phyloP scores from a whole-genome alignment of 1,284 basidiomycete species.

The Sporisorium scitamineum region DNA sequence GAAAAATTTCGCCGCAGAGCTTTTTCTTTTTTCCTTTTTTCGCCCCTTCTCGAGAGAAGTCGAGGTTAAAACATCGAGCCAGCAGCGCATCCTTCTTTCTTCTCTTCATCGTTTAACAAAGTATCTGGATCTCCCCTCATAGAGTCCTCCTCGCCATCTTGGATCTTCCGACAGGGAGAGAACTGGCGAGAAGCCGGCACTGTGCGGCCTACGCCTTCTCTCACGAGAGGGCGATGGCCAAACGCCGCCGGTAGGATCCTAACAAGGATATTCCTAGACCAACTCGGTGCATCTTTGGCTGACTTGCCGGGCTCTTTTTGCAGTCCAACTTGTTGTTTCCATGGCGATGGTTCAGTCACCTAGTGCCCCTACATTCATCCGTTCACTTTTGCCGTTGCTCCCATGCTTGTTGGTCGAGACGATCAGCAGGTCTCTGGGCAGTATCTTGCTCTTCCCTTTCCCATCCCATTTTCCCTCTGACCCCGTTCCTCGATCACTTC shows the following conservation, averaged over 20 bases:
- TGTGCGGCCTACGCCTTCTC: constrained; percentile 28
- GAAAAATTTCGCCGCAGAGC: too few species aligned
- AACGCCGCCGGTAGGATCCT: constrained; percentile 38
- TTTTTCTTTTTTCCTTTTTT: constrained; percentile 4
- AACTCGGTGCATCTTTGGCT: constrained; percentile 57
- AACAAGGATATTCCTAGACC: constrained; percentile 54
- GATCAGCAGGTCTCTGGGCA: not conserved
- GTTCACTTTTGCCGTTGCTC: not conserved
- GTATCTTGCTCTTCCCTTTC: not conserved
- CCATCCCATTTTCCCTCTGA: not conserved
- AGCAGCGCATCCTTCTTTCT: constrained; percentile 16
- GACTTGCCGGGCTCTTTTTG: constrained; percentile 44
- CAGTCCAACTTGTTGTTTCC: constrained; percentile 12
- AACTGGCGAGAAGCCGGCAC: constrained; percentile 51
- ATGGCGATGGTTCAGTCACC: constrained; percentile 57
- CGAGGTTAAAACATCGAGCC: not conserved
- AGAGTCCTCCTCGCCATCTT: constrained; percentile 56
- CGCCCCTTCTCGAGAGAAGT: not conserved
- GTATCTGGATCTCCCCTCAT: constrained; percentile 55
- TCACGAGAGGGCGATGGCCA: constrained; percentile 32
- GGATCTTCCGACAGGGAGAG: constrained; percentile 48
- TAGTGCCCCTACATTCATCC: constrained; percentile 49
- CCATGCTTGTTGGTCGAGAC: not conserved
- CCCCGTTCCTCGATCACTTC: not conserved
- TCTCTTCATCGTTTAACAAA: constrained; percentile 57